Evolutionary conservation across 2,329 filamentous ascomycete species (phyloP).

Genomic region (Aspergillus melleus): DNA sequence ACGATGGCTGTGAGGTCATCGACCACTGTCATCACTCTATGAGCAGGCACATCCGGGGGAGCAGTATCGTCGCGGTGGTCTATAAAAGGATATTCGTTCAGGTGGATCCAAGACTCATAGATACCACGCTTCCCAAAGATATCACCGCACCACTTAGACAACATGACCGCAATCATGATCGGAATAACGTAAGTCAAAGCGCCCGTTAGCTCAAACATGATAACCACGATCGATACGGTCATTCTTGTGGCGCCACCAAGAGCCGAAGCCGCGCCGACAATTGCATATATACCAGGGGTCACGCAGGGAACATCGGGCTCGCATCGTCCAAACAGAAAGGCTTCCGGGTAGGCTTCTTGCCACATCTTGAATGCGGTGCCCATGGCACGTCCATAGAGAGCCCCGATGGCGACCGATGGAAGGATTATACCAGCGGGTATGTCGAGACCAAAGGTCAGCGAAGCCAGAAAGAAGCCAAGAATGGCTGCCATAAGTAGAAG

Average conservation of each 20-base stretch:
- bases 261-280: constrained; percentile 92
- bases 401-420: constrained; percentile 93
- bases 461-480: constrained; percentile 80
- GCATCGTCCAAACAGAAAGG: constrained; percentile 76
- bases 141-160: constrained; percentile 97
- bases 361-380: constrained; percentile 88
- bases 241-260: constrained; percentile 91
- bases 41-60: constrained; percentile 81
- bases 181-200: constrained; percentile 94
- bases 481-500: constrained; percentile 79
- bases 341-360: constrained; percentile 74
- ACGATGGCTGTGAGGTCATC: constrained; percentile 89
- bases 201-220: constrained; percentile 98
- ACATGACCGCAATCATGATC: constrained; percentile 98
- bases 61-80: constrained; percentile 80
- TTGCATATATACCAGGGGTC: constrained; percentile 92
- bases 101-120: constrained; percentile 96
- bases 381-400: constrained; percentile 82
- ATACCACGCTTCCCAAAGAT: constrained; percentile 90
- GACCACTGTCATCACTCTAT: constrained; percentile 86
- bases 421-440: constrained; percentile 95
- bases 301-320: constrained; percentile 84
- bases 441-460: constrained; percentile 88
- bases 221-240: constrained; percentile 97
- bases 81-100: constrained; percentile 93